Percentiles rank a stretch among this genome's conserved stretches.
phyloP scores from a whole-genome alignment of 306 rosid species.

The Acacia confusa region DNA sequence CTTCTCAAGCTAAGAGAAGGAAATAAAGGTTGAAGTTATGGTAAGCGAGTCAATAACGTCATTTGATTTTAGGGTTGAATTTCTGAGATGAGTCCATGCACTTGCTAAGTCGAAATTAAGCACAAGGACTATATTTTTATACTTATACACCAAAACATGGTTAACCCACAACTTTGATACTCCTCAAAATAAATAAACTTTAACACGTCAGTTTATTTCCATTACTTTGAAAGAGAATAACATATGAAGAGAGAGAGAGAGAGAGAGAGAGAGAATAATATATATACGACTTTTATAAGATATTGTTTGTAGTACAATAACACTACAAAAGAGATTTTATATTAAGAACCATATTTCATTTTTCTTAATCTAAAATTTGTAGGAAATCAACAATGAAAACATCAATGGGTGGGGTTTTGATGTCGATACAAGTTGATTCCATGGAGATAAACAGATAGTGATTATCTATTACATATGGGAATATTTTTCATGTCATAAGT shows the following conservation, averaged over 20 bases:
- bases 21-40: neutral
- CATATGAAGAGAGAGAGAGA: too few relatives aligned
- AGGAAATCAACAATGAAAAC: neutral
- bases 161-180: too few relatives aligned
- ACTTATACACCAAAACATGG: too few relatives aligned
- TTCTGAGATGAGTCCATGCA: neutral
- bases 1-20: neutral
- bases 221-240: too few relatives aligned
- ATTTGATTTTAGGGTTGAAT: neutral
- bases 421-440: neutral
- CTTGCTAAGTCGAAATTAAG: too few relatives aligned
- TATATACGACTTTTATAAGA: too few relatives aligned
- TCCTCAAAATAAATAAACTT: neutral
- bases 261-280: too few relatives aligned
- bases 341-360: neutral
- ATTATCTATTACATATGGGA: neutral
- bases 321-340: too few relatives aligned
- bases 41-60: neutral
- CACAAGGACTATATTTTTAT: too few relatives aligned
- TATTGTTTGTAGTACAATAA: too few relatives aligned
- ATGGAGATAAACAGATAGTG: neutral
- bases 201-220: too few relatives aligned
- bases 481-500: neutral
- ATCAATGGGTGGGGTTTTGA: neutral
- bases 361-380: neutral